These are phyloP conservation scores for Tilletia walkeri DNA, from an alignment of 1,284 basidiomycete genomes.

Conservation along the genomic window DNA sequence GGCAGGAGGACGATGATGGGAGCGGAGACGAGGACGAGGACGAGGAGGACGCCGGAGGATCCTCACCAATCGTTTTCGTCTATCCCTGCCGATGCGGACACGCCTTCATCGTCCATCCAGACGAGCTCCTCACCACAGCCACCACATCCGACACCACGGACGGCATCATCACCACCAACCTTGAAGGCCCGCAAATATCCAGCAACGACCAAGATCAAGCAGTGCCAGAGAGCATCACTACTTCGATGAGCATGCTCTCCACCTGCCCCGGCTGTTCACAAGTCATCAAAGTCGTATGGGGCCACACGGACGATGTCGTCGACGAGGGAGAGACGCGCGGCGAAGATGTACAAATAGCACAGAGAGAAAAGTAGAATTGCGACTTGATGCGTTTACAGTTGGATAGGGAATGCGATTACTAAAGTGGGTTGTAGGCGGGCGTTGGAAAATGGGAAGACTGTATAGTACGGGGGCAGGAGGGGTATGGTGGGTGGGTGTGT, in stretches of 20 bases:
- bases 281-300: slow-evolving; percentile 15
- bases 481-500: too few species aligned
- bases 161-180: too few species aligned
- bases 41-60: not conserved
- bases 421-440: too few species aligned
- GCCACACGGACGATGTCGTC: not conserved
- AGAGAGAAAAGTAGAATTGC: not conserved
- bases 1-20: not conserved
- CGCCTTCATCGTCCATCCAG: slow-evolving; percentile 6
- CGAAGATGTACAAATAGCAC: not conserved
- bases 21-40: not conserved
- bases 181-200: not conserved
- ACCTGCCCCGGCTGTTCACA: slow-evolving; percentile 10
- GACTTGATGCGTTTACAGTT: too few species aligned
- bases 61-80: not conserved
- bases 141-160: not conserved
- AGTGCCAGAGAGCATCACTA: not conserved
- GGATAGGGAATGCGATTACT: too few species aligned
- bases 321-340: not conserved
- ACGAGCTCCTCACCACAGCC: not conserved
- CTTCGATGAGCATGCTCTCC: slow-evolving; percentile 5
- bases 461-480: too few species aligned
- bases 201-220: not conserved
- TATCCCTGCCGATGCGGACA: slow-evolving; percentile 12
- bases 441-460: too few species aligned